phyloP scores from a whole-genome alignment of 1,284 basidiomycete genomes.

The Ganoderma boninense region DNA sequence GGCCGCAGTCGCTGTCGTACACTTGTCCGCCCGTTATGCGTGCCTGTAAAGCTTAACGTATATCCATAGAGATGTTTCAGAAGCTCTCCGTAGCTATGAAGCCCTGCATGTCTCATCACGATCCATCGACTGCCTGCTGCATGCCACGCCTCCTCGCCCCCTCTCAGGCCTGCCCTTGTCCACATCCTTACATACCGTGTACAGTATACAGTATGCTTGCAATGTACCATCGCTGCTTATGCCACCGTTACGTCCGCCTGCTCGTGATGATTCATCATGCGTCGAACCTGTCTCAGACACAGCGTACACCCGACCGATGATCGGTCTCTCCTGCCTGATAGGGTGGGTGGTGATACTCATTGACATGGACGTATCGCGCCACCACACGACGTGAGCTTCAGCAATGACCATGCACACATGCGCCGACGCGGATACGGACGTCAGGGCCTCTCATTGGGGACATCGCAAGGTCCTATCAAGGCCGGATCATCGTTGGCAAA shows the following conservation, averaged over 20 bases:
- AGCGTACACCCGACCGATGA: constrained; percentile 1
- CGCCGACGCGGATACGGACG: background rate
- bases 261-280: background rate
- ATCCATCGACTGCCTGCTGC: background rate
- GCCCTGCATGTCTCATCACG: background rate
- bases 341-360: background rate
- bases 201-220: background rate
- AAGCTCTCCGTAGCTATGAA: constrained; percentile 1
- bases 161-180: background rate
- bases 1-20: background rate
- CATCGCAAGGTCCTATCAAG: constrained; percentile 1
- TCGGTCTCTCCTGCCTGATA: background rate
- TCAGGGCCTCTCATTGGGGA: background rate
- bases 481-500: background rate
- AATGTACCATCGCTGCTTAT: background rate
- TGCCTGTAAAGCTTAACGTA: constrained; percentile 8
- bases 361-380: background rate
- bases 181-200: background rate
- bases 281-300: constrained; percentile 1
- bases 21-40: background rate
- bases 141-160: background rate
- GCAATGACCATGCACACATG: background rate
- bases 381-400: background rate
- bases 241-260: background rate
- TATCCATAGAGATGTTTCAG: constrained; percentile 6